Evolutionary conservation across 345 rosid species (phyloP), one percentile per base, ranked within the genome.

Genomic region (Eucalyptus sp.): DNA sequence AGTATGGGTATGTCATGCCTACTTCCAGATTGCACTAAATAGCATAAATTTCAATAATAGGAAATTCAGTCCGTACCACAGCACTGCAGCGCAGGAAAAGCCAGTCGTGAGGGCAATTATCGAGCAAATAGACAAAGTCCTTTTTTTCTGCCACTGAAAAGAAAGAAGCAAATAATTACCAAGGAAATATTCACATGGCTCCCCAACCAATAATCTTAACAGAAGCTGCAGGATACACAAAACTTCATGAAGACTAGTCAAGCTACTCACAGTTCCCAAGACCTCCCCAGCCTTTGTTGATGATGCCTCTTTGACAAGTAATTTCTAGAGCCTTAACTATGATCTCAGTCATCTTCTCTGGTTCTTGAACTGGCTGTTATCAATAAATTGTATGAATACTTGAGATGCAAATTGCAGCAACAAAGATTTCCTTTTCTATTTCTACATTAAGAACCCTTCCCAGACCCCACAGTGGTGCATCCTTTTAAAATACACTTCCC

Each of bases 101-200:
- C 97, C 97, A 95, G 89, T 95, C 97, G 48, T 94, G 97, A 58
- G 96, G 97, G 91, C 97, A 95, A 89, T 94, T 95, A 88, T 95
- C 97, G 68, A 94, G 91, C 79, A 90, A 87, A 86, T 93, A 95
- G 31, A 95, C 90, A 51, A 90, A 95, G 31, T 93, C 93, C 92
- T 92, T 90, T 51, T 89, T 84, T 84, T 94, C 92, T 90, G 92
- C 90, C 95, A 87, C 97, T 94, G 95, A 91, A 54, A 51, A 79
- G 88, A 31, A 89, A 79, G 89, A 25, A n/a, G 25, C 29, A 50
- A 86, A 86, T 33, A n/a, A 86, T n/a, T n/a, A 50, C 37, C 41
- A 3, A 15, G 37, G 33, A 50, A 68, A 13, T 33, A 68, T 68
- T 1, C 58, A 76, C 87, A 86, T 86, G 52, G 22, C 3, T 46